Evolutionary conservation across 805 yeast species (phyloP).

Genomic region (Tetrapisispora taiwanensis): DNA sequence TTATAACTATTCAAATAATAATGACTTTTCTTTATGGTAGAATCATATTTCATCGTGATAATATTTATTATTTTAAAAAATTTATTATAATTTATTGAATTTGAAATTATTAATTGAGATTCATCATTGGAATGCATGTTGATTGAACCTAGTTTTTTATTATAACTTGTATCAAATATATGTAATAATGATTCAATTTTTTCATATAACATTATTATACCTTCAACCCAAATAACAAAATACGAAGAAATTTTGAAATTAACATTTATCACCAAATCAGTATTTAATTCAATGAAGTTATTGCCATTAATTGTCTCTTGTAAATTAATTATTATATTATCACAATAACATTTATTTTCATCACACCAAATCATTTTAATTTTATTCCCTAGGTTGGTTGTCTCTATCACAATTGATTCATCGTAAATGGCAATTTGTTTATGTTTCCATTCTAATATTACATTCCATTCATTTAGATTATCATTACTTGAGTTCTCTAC

Average conservation of each 20-base stretch:
- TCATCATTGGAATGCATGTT: background rate
- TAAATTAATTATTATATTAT: background rate
- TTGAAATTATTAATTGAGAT: background rate
- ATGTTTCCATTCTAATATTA: background rate
- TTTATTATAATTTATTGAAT: too few species aligned
- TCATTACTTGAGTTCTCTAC: too few species aligned
- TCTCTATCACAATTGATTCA: background rate
- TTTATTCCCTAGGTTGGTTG: background rate
- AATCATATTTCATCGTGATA: background rate
- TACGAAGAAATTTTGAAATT: background rate
- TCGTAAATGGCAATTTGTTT: background rate
- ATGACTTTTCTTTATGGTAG: background rate
- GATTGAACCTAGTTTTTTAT: background rate
- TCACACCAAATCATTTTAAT: slow-evolving; percentile 1
- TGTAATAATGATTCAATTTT: background rate
- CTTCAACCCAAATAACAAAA: background rate
- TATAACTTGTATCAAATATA: background rate
- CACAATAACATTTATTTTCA: background rate
- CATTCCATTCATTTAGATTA: too few species aligned
- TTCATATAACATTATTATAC: background rate
- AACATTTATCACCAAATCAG: background rate
- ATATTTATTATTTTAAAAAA: background rate
- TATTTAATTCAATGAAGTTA: background rate
- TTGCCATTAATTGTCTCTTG: background rate
- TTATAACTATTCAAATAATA: background rate